Evolutionary conservation across 139 green algal genomes (phyloP).

Genomic region (Dunaliella primolecta): DNA sequence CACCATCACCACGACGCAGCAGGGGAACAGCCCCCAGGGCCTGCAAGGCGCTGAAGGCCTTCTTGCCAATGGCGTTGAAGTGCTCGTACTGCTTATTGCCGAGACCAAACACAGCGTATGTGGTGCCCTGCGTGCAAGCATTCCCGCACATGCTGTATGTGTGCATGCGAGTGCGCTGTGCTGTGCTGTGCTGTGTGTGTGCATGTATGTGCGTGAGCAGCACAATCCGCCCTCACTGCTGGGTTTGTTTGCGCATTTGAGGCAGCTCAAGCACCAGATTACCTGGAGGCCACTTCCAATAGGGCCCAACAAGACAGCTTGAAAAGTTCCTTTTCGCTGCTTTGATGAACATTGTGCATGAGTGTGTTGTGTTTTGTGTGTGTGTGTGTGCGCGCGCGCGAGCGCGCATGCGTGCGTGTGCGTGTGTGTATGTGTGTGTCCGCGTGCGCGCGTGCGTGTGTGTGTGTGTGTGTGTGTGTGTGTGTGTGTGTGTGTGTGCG

Average conservation of each 20-base stretch:
- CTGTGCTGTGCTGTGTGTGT: neutral
- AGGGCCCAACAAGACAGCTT: too few relatives aligned
- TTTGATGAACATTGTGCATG: too few relatives aligned
- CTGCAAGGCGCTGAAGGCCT: constrained; percentile 67
- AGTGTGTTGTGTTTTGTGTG: too few relatives aligned
- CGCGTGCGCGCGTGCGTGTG: neutral
- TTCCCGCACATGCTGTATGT: neutral
- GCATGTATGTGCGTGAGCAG: too few relatives aligned
- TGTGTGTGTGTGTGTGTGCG: too few relatives aligned
- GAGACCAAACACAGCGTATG: constrained; percentile 89
- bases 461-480: neutral
- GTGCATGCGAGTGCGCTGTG: neutral
- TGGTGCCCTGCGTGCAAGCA: constrained; percentile 45
- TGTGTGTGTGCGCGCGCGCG: neutral
- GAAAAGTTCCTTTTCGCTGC: too few relatives aligned
- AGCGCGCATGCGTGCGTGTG: neutral
- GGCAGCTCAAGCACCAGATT: too few relatives aligned
- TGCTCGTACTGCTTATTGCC: constrained; percentile 98
- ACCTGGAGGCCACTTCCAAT: too few relatives aligned
- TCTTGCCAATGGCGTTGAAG: constrained; percentile 87
- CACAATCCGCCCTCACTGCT: too few relatives aligned
- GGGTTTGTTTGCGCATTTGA: too few relatives aligned
- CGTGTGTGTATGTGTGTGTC: constrained; percentile 2
- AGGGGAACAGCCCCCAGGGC: constrained; percentile 50
- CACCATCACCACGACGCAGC: constrained; percentile 70